phyloP scores from a whole-genome alignment of 257 asterid species.

The Fraxinus quadrangulata region DNA sequence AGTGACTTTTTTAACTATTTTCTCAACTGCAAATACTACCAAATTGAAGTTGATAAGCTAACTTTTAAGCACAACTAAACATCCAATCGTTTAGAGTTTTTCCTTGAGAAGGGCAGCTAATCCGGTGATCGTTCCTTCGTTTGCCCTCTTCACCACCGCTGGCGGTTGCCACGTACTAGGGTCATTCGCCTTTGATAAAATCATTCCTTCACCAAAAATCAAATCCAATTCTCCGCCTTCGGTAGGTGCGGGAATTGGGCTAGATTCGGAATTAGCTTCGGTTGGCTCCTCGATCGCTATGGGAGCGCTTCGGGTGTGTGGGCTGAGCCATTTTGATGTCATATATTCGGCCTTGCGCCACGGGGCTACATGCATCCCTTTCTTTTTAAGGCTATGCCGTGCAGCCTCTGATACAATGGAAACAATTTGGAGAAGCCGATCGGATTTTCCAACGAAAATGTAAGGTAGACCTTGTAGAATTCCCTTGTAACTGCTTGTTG shows the following conservation, averaged over 20 bases:
- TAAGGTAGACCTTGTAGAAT: conserved; percentile 66
- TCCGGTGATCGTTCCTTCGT: conserved; percentile 66
- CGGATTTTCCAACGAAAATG: conserved; percentile 79
- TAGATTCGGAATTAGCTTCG: conserved; percentile 12
- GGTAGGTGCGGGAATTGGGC: not conserved
- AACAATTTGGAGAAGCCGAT: conserved; percentile 72
- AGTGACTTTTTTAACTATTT: not conserved
- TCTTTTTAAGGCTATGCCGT: conserved; percentile 74
- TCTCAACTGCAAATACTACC: not conserved
- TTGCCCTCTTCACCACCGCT: conserved; percentile 62
- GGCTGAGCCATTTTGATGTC: conserved; percentile 79
- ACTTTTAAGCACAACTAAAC: conserved; percentile 22
- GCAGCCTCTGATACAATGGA: conserved; percentile 78
- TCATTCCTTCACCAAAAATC: conserved; percentile 52
- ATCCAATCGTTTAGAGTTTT: conserved; percentile 39
- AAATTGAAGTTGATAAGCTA: not conserved
- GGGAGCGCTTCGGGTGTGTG: conserved; percentile 46
- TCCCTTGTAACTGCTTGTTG: conserved; percentile 64
- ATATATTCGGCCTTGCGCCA: conserved; percentile 90
- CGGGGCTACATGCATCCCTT: conserved; percentile 93
- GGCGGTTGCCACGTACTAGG: conserved; percentile 57
- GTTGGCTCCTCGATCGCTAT: conserved; percentile 17
- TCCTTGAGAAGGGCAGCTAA: conserved; percentile 77
- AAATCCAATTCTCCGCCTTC: conserved; percentile 51
- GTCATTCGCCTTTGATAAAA: conserved; percentile 30